These are phyloP conservation scores for Cornus florida DNA, from an alignment of 148 eudicot genomes.

Conservation along the genomic window DNA sequence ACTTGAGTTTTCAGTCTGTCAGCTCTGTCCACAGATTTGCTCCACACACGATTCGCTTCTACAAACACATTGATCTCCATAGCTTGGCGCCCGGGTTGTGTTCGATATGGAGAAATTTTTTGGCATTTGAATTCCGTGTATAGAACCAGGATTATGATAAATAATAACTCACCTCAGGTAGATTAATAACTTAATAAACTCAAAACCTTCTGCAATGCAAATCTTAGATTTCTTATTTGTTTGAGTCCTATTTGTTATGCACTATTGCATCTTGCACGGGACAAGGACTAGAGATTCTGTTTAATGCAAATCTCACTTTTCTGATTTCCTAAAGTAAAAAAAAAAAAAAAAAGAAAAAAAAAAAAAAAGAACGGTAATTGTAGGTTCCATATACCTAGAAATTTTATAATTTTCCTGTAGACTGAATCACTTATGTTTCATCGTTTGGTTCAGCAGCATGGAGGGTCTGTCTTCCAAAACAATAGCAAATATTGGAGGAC, in stretches of 20 bases:
- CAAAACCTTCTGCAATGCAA: too few species aligned
- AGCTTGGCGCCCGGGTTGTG: too few species aligned
- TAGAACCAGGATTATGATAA: too few species aligned
- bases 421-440: conserved; percentile 1
- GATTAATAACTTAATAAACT: too few species aligned
- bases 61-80: too few species aligned
- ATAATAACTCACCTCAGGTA: too few species aligned
- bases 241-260: neutral
- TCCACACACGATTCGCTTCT: too few species aligned
- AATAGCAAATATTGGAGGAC: conserved; percentile 56
- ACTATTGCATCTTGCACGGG: neutral
- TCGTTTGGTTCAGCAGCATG: conserved; percentile 30
- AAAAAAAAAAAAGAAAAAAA: neutral
- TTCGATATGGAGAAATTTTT: too few species aligned
- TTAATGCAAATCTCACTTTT: neutral
- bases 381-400: neutral
- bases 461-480: conserved; percentile 53
- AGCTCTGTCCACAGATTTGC: too few species aligned
- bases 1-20: too few species aligned
- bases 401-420: neutral
- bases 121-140: too few species aligned
- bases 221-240: too few species aligned
- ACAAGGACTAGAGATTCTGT: neutral
- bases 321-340: neutral
- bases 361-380: neutral